These are phyloP conservation scores for Hypoxylon sp. DNA, from an alignment of 2,329 filamentous ascomycete genomes.

Conservation along the genomic window DNA sequence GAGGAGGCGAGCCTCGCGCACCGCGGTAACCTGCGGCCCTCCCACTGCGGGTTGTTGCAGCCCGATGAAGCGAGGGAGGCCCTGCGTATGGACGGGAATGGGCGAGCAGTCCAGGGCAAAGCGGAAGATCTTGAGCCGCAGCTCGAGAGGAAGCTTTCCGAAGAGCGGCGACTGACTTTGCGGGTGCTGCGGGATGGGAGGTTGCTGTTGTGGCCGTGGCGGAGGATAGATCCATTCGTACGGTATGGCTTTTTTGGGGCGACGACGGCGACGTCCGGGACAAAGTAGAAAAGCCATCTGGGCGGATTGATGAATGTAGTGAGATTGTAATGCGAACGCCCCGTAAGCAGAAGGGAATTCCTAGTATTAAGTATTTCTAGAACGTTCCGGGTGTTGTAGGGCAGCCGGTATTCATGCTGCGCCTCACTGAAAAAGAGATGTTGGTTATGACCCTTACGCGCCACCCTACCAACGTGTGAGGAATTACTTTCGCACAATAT, in stretches of 20 bases:
- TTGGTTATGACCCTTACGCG: not conserved
- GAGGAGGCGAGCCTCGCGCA: slow-evolving; percentile 3
- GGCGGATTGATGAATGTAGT: not conserved
- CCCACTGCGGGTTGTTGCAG: not conserved
- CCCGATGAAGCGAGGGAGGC: slow-evolving; percentile 7
- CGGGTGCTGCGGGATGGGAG: not conserved
- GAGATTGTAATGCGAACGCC: slow-evolving; percentile 3
- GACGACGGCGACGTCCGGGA: slow-evolving; percentile 4
- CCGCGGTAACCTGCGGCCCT: not conserved
- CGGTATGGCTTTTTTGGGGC: slow-evolving; percentile 5
- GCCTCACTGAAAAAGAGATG: slow-evolving; percentile 2
- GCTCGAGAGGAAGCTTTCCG: not conserved
- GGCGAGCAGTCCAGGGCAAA: not conserved
- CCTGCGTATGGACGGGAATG: slow-evolving; percentile 2
- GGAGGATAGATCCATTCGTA: slow-evolving; percentile 3
- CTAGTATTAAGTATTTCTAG: slow-evolving; percentile 9
- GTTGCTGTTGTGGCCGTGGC: not conserved
- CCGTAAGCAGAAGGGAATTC: slow-evolving; percentile 3
- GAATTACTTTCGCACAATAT: not conserved
- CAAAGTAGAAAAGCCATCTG: slow-evolving; percentile 8
- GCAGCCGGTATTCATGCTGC: slow-evolving; percentile 13
- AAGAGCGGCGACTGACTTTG: slow-evolving; percentile 1
- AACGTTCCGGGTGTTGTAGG: slow-evolving; percentile 1
- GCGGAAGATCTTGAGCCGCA: not conserved
- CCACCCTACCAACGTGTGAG: not conserved